Conservation (phyloP, 345 rosid genomes). For the Rhodamnia rubescens region DNA sequence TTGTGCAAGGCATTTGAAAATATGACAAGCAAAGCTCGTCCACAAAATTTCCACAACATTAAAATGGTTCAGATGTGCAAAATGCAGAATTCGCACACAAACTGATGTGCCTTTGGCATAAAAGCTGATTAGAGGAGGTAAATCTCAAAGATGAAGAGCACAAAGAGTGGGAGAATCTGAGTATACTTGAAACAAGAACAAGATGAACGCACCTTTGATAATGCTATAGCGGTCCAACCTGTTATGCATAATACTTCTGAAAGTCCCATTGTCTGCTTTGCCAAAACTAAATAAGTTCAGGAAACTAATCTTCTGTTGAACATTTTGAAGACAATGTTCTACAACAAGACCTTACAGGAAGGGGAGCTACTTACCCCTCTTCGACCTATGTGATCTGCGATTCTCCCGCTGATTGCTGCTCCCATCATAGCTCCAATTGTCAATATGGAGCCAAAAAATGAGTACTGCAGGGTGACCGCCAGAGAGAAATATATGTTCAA, state of each 20-base stretch:
- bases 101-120: neutral
- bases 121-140: neutral
- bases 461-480: slow-evolving; percentile 35
- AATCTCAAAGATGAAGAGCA: neutral
- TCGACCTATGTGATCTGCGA: slow-evolving; percentile 61
- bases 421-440: slow-evolving; percentile 85
- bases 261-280: slow-evolving; percentile 54
- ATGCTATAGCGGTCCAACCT: slow-evolving; percentile 56
- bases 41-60: neutral
- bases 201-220: slow-evolving; percentile 32
- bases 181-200: neutral
- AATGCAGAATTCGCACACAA: neutral
- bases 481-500: neutral
- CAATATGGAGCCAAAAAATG: slow-evolving; percentile 67
- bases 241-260: slow-evolving; percentile 45
- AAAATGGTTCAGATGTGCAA: neutral
- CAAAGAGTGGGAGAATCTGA: neutral
- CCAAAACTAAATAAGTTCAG: neutral
- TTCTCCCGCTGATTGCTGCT: slow-evolving; percentile 53
- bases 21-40: neutral
- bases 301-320: neutral
- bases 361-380: slow-evolving; percentile 37
- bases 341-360: neutral
- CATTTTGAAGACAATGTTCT: neutral
- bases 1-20: neutral